Base-by-base conservation (phyloP, 2,329 filamentous ascomycete genomes). In the Cladosporium oxysporum region DNA sequence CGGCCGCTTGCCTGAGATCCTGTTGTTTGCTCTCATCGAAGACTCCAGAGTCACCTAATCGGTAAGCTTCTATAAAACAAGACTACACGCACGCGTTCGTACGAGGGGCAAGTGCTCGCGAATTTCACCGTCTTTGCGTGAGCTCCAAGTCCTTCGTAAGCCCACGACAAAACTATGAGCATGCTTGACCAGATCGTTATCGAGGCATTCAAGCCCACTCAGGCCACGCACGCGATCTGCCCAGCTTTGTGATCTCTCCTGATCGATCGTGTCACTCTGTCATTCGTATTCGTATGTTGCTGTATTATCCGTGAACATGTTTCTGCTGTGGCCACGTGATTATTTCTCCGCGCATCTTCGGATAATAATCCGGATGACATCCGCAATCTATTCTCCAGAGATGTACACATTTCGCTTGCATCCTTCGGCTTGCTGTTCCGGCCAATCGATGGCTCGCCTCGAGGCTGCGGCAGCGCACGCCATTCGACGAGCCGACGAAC, bases 351-450 rank as follows among this genome's bases (percentile, higher is more conserved):
- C 37, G 18, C 18, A n/a, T n/a, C 18, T 31, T 23, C 60, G 60
- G 60, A 63, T 44, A 63, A 63, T 23, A 31, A 63, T 63, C 60
- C 60, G 60, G 49, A 31, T 23, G 29, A 26, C 53, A 58, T 58
- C 53, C 18, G n/a, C 49, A 52, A 44, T 44, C 37, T 44, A 44
- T 44, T 44, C 37, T 44, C 37, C 37, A 44, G 37, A 44, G 37
- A 44, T 21, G 37, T 44, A 53, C 12, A 29, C 18, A 33, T 53
- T 16, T 53, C 50, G 50, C 50, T 50, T 50, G 23, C 47, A 50
- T 50, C 47, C 47, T 60, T 21, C 58, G 57, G 58, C 26, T 44
- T 26, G n/a, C 11, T 41, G 5, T 53, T 31, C 60, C 49, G 60
- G 52, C 23, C 18, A 53, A 52, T 28, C 23, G 23, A 7, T 2